A percentile compares a stretch with the other conserved stretches of the same genome.
phyloP scores from a whole-genome alignment of 176 grass and related monocot species.

The Typha latifolia region DNA sequence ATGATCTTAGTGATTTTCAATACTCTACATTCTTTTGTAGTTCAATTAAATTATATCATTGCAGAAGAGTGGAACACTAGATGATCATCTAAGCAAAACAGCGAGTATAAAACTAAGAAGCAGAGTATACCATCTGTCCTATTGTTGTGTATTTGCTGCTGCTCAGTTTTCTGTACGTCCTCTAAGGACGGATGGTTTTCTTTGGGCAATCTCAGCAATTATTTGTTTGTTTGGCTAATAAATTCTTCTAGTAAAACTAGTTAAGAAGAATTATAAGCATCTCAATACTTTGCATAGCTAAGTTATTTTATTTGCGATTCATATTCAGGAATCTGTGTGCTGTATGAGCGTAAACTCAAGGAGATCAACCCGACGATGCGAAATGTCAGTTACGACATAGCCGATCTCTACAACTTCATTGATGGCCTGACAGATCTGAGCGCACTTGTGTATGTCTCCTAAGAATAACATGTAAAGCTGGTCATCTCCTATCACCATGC shows the following conservation, averaged over 20 bases:
- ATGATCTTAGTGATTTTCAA: neutral
- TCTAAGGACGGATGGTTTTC: too few relatives aligned
- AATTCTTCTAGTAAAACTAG: neutral
- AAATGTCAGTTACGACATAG: constrained; percentile 84
- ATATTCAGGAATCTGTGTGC: constrained; percentile 65
- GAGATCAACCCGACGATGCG: constrained; percentile 78
- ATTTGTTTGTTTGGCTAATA: too few relatives aligned
- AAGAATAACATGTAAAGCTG: neutral
- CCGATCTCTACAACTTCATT: constrained; percentile 88
- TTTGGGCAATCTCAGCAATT: too few relatives aligned
- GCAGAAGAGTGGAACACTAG: too few relatives aligned
- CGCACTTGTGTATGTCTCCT: constrained; percentile 66
- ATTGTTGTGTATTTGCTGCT: too few relatives aligned
- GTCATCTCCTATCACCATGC: neutral
- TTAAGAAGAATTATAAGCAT: neutral
- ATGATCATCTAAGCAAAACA: too few relatives aligned
- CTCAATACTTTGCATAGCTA: neutral
- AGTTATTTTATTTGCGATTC: neutral
- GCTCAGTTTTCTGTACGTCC: too few relatives aligned
- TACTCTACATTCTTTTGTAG: too few relatives aligned
- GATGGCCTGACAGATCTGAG: constrained; percentile 85
- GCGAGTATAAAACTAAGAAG: too few relatives aligned
- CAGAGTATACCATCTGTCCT: too few relatives aligned
- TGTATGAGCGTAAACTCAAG: constrained; percentile 90
- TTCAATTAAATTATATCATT: too few relatives aligned